These are phyloP conservation scores for Trichophyton mentagrophytes DNA, from an alignment of 2,329 filamentous ascomycete species.

Conservation along the genomic window DNA sequence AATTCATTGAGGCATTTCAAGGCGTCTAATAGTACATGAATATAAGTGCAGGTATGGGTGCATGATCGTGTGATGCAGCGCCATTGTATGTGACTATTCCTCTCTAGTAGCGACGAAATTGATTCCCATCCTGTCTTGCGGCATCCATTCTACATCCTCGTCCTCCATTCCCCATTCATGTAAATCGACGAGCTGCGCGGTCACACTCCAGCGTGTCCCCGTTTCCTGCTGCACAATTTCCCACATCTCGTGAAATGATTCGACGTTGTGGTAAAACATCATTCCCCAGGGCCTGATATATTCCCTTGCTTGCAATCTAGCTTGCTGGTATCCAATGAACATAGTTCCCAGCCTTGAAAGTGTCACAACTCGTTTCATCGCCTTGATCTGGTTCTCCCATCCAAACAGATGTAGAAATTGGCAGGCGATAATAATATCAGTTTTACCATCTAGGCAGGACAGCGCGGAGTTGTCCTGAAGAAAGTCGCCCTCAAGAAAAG, in stretches of 20 bases:
- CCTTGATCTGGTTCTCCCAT: slow-evolving; percentile 19
- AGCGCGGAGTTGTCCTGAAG: slow-evolving; percentile 18
- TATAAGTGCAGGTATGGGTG: neutral
- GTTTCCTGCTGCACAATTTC: slow-evolving; percentile 2
- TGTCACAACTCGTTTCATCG: neutral
- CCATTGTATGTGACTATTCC: neutral
- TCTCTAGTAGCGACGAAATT: slow-evolving; percentile 4
- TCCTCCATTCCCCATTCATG: slow-evolving; percentile 5
- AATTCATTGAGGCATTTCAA: neutral
- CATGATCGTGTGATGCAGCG: neutral
- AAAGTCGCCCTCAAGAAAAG: slow-evolving; percentile 40
- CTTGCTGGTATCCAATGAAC: slow-evolving; percentile 2
- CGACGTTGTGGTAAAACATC: slow-evolving; percentile 4
- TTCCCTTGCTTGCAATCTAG: neutral
- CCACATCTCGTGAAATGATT: slow-evolving; percentile 2
- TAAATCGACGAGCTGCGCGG: neutral
- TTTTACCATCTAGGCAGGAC: slow-evolving; percentile 17
- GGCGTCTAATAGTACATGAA: neutral
- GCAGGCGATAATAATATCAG: slow-evolving; percentile 31
- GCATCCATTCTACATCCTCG: slow-evolving; percentile 4
- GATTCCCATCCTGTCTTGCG: slow-evolving; percentile 3
- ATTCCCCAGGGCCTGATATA: slow-evolving; percentile 5
- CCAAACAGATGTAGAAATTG: slow-evolving; percentile 33
- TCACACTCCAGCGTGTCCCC: slow-evolving; percentile 1
- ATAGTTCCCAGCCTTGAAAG: slow-evolving; percentile 1